Conservation (phyloP, 306 rosid species). For the Phaseolus lunatus region DNA sequence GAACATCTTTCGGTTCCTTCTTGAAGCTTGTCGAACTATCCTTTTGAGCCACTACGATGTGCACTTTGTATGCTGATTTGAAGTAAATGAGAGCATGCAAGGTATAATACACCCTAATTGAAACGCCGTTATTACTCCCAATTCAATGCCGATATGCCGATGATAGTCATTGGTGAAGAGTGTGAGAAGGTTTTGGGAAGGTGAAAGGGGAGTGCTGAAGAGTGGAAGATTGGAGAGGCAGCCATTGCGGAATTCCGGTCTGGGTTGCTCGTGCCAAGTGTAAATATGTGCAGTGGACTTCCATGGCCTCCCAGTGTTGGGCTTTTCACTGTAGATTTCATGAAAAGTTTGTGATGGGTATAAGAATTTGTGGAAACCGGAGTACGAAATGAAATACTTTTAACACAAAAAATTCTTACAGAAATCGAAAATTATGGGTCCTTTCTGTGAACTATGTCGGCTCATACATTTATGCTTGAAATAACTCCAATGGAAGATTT, state of each 20-base stretch:
- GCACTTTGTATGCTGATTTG: neutral
- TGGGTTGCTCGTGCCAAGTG: neutral
- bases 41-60: neutral
- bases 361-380: too few relatives aligned
- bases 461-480: too few relatives aligned
- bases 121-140: neutral
- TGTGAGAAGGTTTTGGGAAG: neutral
- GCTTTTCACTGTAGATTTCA: neutral
- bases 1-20: neutral
- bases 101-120: neutral
- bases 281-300: neutral
- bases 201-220: neutral
- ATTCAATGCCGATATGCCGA: neutral
- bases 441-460: too few relatives aligned
- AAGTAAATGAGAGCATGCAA: neutral
- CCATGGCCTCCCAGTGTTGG: neutral
- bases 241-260: neutral
- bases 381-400: too few relatives aligned
- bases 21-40: neutral
- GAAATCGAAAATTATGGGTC: too few relatives aligned
- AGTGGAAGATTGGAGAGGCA: neutral
- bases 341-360: neutral
- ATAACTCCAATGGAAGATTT: too few relatives aligned
- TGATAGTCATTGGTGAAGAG: neutral
- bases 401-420: too few relatives aligned